Base-by-base conservation (phyloP, 2,329 filamentous ascomycete species). In the Trichoderma asperellum region DNA sequence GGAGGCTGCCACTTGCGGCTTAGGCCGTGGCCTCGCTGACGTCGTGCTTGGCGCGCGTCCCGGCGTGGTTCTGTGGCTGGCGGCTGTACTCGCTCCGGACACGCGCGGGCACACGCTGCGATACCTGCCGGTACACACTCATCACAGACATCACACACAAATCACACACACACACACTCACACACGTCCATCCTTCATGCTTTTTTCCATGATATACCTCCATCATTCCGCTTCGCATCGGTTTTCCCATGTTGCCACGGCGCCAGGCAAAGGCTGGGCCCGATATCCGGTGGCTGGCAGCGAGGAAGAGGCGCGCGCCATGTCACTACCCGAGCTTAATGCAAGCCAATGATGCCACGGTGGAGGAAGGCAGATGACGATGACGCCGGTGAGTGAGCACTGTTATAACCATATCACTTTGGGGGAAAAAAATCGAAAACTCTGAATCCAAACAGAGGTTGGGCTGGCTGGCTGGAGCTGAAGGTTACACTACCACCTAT, bases 1-100 rank as follows among this genome's bases (percentile, higher is more conserved):
- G 62, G 35, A 47, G 52, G 52, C 49, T 56, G 27, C 62, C 62
- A 57, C 29, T 62, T 62, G 43, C 59, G 61, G 61, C 49, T 40
- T 64, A 53, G 47, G 34, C 24, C 49, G 21, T 5, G 18, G 29
- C 43, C 7, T 49, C 47, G 49, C n/a, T 63, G 47, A 37, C 43
- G 60, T 37, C 21, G 52, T 32, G 52, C 27, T 63, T 63, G 34
- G 49, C 21, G 8, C 27, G n/a, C 47, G 47, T 18, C 21, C 34
- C 29, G 29, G 27, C 40, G 29, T n/a, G 37, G 35, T 24, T n/a
- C 16, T 29, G n/a, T 60, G 11, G 35, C 43, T n/a, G 14, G 35
- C 40, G 37, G 10, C 21, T 29, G n/a, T 5, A 16, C 24, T 29
- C 4, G 40, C 29, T n/a, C 18, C 8, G 10, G 24, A 37, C 21